Evolutionary conservation across 2,329 filamentous ascomycete species (phyloP).

Genomic region (Pseudodiploospora longispora): DNA sequence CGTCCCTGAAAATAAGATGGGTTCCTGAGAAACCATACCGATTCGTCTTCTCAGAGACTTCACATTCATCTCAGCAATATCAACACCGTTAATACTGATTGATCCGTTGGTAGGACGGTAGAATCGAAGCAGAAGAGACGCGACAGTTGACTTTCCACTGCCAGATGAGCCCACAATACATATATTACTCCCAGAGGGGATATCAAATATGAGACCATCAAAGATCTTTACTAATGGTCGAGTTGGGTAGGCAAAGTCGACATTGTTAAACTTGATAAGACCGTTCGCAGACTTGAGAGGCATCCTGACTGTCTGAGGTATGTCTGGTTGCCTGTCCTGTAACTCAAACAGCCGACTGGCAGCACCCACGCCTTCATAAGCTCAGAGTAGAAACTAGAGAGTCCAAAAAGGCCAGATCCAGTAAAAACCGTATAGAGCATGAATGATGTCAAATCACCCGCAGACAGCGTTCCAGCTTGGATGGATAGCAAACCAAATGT

Average conservation of each 20-base stretch:
- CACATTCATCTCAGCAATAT: conserved; percentile 80
- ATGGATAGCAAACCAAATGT: conserved; percentile 90
- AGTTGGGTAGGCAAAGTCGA: conserved; percentile 88
- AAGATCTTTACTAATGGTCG: conserved; percentile 89
- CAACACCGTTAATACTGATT: conserved; percentile 76
- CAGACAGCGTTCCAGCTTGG: conserved; percentile 72
- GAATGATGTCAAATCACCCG: conserved; percentile 92
- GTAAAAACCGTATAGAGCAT: conserved; percentile 95
- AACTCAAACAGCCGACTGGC: conserved; percentile 94
- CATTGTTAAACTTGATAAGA: conserved; percentile 77
- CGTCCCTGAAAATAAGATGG: conserved; percentile 80
- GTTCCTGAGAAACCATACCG: conserved; percentile 91
- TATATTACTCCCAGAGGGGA: conserved; percentile 87
- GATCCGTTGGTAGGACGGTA: conserved; percentile 72
- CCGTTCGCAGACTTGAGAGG: conserved; percentile 79
- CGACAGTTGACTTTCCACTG: conserved; percentile 93
- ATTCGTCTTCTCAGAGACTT: conserved; percentile 90
- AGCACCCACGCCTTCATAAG: conserved; percentile 96
- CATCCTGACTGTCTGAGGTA: conserved; percentile 75
- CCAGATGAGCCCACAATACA: conserved; percentile 95
- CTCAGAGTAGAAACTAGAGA: conserved; percentile 95
- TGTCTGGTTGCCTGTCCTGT: conserved; percentile 79
- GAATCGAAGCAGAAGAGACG: conserved; percentile 83
- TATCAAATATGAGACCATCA: conserved; percentile 78
- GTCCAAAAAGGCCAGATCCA: conserved; percentile 79